phyloP scores from a whole-genome alignment of 768 basidiomycete genomes.

The Imleria badia region DNA sequence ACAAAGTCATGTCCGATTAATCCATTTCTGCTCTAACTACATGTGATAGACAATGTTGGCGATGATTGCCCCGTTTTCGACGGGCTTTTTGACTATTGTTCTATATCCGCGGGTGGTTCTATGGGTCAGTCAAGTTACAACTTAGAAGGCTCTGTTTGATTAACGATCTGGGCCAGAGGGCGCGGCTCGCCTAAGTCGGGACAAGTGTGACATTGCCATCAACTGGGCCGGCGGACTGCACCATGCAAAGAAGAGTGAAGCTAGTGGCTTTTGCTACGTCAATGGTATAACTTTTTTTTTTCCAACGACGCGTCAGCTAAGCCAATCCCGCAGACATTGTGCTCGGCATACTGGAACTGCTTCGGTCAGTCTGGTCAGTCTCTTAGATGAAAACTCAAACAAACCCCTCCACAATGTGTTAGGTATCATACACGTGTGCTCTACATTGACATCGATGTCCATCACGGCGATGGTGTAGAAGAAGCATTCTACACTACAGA shows the following conservation, averaged over 20 bases:
- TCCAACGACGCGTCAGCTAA: neutral
- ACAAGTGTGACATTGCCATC: conserved; percentile 98
- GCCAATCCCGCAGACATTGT: conserved; percentile 76
- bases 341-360: conserved; percentile 90
- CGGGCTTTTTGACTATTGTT: conserved; percentile 97
- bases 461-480: conserved; percentile 98
- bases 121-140: conserved; percentile 69
- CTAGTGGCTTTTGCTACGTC: conserved; percentile 98
- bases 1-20: neutral
- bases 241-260: conserved; percentile 99
- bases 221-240: conserved; percentile 99
- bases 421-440: conserved; percentile 93
- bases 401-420: neutral
- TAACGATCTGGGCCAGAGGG: conserved; percentile 64
- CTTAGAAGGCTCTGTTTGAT: neutral
- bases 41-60: conserved; percentile 82
- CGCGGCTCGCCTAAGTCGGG: conserved; percentile 89
- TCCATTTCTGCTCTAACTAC: neutral
- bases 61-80: conserved; percentile 99
- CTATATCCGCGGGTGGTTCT: conserved; percentile 98
- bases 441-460: conserved; percentile 98
- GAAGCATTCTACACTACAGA: conserved; percentile 99
- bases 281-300: conserved; percentile 60
- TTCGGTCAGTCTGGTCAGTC: conserved; percentile 52
- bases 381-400: neutral